Evolutionary conservation across 2,329 filamentous ascomycete species (phyloP), one percentile per base, ranked within the genome.

Genomic region (Aspergillus texensis): DNA sequence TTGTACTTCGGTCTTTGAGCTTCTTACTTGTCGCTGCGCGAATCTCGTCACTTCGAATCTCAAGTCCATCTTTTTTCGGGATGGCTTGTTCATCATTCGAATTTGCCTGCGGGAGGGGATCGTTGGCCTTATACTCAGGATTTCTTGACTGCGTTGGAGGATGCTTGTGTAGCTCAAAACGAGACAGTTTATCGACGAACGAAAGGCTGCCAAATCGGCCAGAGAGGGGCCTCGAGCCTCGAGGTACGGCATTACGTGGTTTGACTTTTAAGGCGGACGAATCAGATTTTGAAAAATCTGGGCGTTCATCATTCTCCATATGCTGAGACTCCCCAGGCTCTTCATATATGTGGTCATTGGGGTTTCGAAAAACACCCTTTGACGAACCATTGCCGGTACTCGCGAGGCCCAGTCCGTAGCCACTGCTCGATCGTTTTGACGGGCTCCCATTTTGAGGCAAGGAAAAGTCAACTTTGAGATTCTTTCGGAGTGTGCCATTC

Each of bases 11-110:
- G 78, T 97, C 93, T 76, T 89, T 93, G 67, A 95, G 83, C 75
- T 84, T 90, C 87, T 96, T 96, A 79, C 91, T 95, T 9, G 94
- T 98, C 60, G 94, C 94, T 69, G 91, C 88, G 64, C 92, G 88
- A 68, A 98, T 95, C 64, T 98, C 94, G 57, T 97, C 90, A 72
- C 91, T 83, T 69, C 94, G 88, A 66, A 97, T 88, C 77, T 97
- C 94, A 67, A 92, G 84, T 24, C 91, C 93, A 72, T 95, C 88
- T 78, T 91, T 93, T 67, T 83, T 89, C 52, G 85, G 86, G 45
- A 84, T 81, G 60, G 76, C 75, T 8, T 79, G 74, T 26, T 74
- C 70, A 57, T 73, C 59, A 55, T 53, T 61, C 24, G 68, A 56
- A 41, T 68, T 69, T 58, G 71, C 67, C n/a, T 72, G 71, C 48